Evolutionary conservation across 2,329 filamentous ascomycete species (phyloP).

Genomic region (Ploettnerulaceae sp.): DNA sequence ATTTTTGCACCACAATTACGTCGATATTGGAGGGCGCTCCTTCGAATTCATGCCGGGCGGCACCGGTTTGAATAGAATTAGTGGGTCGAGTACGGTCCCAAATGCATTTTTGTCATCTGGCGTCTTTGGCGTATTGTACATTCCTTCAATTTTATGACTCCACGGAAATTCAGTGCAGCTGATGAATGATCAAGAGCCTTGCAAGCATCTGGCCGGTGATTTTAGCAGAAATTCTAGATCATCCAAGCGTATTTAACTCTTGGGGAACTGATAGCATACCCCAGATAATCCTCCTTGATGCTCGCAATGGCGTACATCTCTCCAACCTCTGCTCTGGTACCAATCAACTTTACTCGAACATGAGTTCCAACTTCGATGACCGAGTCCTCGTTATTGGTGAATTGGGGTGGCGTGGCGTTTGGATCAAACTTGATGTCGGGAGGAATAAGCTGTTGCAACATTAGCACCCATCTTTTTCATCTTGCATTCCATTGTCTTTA

Average conservation of each 20-base stretch:
- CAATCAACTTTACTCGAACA: conserved; percentile 89
- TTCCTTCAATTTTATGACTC: background rate
- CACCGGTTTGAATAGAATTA: background rate
- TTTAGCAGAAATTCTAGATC: conserved; percentile 3
- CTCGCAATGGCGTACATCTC: conserved; percentile 97
- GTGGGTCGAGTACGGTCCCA: background rate
- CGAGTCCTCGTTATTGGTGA: conserved; percentile 90
- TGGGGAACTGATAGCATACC: conserved; percentile 42
- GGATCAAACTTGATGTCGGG: conserved; percentile 90
- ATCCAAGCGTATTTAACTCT: background rate
- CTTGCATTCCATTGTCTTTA: conserved; percentile 15
- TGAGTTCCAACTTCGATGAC: conserved; percentile 92
- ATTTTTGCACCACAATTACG: background rate
- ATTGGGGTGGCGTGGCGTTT: conserved; percentile 94
- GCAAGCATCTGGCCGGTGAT: conserved; percentile 22
- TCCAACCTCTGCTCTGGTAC: conserved; percentile 86
- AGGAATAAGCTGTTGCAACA: conserved; percentile 69
- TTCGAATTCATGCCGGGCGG: background rate
- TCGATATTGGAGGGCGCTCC: background rate
- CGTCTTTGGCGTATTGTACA: background rate
- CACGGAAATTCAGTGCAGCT: background rate
- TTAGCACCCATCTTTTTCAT: conserved; percentile 3
- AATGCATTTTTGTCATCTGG: background rate
- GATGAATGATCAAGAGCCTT: conserved; percentile 22
- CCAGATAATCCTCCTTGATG: conserved; percentile 80